phyloP scores from a whole-genome alignment of 2,329 filamentous ascomycete genomes.

The Pseudopithomyces chartarum region DNA sequence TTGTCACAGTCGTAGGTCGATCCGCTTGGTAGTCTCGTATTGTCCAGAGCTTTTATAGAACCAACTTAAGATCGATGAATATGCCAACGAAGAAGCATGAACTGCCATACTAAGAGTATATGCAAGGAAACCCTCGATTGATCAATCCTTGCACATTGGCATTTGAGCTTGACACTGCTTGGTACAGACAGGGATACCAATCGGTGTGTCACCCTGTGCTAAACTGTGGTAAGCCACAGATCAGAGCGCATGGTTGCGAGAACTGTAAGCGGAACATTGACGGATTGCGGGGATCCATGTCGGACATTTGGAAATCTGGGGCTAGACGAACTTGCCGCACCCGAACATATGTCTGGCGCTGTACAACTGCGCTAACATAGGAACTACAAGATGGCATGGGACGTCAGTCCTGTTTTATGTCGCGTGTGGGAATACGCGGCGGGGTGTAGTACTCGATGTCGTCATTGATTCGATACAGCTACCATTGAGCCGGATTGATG shows the following conservation, averaged over 20 bases:
- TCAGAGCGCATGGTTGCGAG: neutral
- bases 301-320: neutral
- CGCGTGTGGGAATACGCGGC: neutral
- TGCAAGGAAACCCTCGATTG: neutral
- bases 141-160: neutral
- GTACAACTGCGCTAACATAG: neutral
- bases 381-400: neutral
- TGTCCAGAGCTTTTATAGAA: neutral
- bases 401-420: neutral
- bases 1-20: neutral
- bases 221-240: neutral
- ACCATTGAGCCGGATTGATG: neutral
- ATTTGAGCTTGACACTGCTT: neutral
- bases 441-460: neutral
- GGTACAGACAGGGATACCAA: neutral
- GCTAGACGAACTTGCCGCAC: neutral
- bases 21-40: neutral
- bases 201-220: neutral
- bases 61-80: neutral
- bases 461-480: neutral
- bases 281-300: conserved; percentile 4
- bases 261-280: neutral
- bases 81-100: no score
- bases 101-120: neutral
- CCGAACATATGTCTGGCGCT: neutral